A percentile compares a stretch with the other conserved stretches of the same genome.
Conservation (phyloP, 2,329 filamentous ascomycete species). For the Aureobasidium namibiae region DNA sequence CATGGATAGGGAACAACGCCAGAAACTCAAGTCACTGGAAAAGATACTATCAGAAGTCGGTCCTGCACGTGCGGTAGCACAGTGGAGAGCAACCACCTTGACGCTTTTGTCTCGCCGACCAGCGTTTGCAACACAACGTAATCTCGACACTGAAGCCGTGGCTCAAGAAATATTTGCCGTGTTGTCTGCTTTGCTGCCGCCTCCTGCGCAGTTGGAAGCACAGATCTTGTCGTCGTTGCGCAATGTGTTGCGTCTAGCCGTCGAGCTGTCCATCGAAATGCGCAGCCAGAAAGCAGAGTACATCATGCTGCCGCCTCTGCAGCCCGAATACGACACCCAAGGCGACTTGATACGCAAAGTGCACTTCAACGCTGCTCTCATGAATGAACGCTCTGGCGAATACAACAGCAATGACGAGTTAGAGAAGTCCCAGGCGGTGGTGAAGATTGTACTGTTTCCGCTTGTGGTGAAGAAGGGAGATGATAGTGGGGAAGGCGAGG, state of each 20-base stretch:
- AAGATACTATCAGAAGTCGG: slow-evolving; percentile 86
- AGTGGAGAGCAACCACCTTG: slow-evolving; percentile 93
- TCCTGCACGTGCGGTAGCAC: slow-evolving; percentile 78
- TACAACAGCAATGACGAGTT: slow-evolving; percentile 68
- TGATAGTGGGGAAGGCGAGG: slow-evolving; percentile 76
- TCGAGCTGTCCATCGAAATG: slow-evolving; percentile 92
- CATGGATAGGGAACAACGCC: slow-evolving; percentile 94
- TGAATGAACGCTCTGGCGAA: slow-evolving; percentile 83
- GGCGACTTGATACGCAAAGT: slow-evolving; percentile 85
- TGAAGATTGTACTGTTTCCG: slow-evolving; percentile 90
- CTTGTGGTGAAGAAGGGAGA: slow-evolving; percentile 94
- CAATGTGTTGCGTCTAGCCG: slow-evolving; percentile 80
- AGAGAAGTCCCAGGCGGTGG: slow-evolving; percentile 65
- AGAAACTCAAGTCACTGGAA: slow-evolving; percentile 93
- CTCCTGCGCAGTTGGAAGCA: slow-evolving; percentile 68
- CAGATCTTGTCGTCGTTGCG: slow-evolving; percentile 79
- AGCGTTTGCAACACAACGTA: slow-evolving; percentile 72
- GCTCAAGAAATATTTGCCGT: slow-evolving; percentile 83
- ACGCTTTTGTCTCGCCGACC: slow-evolving; percentile 76
- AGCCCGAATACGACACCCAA: slow-evolving; percentile 89
- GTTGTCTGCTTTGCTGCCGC: slow-evolving; percentile 75
- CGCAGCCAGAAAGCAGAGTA: slow-evolving; percentile 93
- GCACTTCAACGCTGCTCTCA: slow-evolving; percentile 82
- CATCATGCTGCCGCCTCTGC: slow-evolving; percentile 93
- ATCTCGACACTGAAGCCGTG: slow-evolving; percentile 90